Evolutionary conservation across 2,329 filamentous ascomycete genomes (phyloP).

Genomic region (Elsinoe perseae): DNA sequence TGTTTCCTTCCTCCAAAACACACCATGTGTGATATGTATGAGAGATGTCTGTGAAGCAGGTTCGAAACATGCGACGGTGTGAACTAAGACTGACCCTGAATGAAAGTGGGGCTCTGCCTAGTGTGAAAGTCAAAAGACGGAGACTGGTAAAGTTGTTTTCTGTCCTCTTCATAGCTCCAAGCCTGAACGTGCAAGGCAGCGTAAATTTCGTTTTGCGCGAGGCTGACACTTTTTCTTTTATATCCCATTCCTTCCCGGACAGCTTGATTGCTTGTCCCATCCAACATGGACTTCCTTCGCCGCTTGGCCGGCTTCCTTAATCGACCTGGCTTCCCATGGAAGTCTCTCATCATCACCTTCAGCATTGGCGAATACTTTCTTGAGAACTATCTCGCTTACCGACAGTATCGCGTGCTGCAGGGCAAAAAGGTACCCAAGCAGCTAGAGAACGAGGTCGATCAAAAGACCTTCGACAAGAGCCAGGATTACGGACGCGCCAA

Average conservation of each 20-base stretch:
- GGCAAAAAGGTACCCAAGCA: conserved; percentile 75
- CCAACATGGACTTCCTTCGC: conserved; percentile 37
- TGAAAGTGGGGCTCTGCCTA: background rate
- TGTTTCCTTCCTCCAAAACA: background rate
- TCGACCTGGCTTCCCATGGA: conserved; percentile 92
- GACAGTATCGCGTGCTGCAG: conserved; percentile 83
- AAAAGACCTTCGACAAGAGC: conserved; percentile 88
- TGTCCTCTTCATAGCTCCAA: conserved; percentile 2
- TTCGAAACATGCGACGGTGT: background rate
- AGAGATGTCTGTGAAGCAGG: background rate
- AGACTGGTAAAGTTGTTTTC: background rate
- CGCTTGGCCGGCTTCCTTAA: conserved; percentile 79
- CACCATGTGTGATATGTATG: background rate
- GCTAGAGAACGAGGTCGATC: conserved; percentile 76
- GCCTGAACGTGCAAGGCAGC: conserved; percentile 4
- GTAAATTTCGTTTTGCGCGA: conserved; percentile 1
- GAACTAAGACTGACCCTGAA: background rate
- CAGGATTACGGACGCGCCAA: conserved; percentile 91
- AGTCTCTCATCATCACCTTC: conserved; percentile 90
- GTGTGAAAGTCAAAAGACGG: background rate
- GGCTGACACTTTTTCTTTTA: background rate
- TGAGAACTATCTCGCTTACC: conserved; percentile 79
- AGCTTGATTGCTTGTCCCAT: conserved; percentile 1
- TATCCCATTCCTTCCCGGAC: background rate
- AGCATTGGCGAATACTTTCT: conserved; percentile 84